phyloP scores from a whole-genome alignment of 768 basidiomycete species.

The Amanita exitialis region DNA sequence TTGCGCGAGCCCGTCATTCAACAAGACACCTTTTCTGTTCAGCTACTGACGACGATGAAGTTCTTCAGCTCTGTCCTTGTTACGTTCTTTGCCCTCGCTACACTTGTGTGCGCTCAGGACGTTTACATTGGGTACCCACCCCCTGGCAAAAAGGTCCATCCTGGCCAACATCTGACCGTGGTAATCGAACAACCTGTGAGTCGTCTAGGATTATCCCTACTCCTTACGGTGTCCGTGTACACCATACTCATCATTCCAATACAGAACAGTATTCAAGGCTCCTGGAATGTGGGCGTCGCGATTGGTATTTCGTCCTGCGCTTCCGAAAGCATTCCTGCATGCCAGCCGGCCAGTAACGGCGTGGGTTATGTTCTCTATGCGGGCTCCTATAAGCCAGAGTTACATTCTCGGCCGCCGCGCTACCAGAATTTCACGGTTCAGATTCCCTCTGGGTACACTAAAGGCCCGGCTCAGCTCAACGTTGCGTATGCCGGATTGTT shows the following conservation, averaged over 20 bases:
- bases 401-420: conserved; percentile 19
- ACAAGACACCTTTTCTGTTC: too few species aligned
- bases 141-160: neutral
- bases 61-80: neutral
- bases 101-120: neutral
- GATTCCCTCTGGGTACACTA: conserved; percentile 19
- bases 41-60: neutral
- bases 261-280: conserved; percentile 1
- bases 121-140: neutral
- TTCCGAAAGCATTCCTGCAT: conserved; percentile 13
- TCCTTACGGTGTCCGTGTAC: too few species aligned
- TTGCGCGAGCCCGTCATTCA: too few species aligned
- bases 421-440: conserved; percentile 36
- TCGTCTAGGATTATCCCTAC: neutral
- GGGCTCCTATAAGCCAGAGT: conserved; percentile 31
- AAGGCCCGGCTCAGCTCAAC: conserved; percentile 25
- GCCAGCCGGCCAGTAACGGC: conserved; percentile 14
- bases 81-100: neutral
- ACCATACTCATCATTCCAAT: neutral
- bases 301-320: conserved; percentile 31
- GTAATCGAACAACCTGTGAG: conserved; percentile 1
- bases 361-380: conserved; percentile 36
- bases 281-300: conserved; percentile 24
- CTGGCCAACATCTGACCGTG: neutral
- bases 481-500: conserved; percentile 27